Conservation (phyloP, 129 eudicot species). For the Chrysanthemum lavandulifolium region DNA sequence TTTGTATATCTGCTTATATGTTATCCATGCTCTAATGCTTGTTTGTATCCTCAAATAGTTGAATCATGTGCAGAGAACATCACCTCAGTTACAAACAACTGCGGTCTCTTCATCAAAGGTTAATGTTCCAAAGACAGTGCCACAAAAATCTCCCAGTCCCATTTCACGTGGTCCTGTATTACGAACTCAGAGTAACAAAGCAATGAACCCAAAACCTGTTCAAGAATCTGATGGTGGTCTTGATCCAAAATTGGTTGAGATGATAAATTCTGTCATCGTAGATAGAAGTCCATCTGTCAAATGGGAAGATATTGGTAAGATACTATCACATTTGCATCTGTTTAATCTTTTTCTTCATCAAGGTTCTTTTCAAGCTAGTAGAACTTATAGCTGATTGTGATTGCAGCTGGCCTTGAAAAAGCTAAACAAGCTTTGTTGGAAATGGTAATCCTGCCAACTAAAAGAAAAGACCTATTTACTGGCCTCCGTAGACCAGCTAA, state of each 20-base stretch:
- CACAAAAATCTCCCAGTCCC: conserved; percentile 43
- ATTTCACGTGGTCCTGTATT: conserved; percentile 33
- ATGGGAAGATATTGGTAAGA: conserved; percentile 99
- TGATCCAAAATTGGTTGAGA: conserved; percentile 81
- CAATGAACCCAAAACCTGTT: conserved; percentile 42
- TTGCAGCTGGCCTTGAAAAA: conserved; percentile 95
- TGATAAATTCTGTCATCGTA: conserved; percentile 89
- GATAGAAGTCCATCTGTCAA: conserved; percentile 95
- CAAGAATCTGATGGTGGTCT: conserved; percentile 51
- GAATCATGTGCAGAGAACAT: conserved; percentile 24
- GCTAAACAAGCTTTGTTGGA: conserved; percentile 95
- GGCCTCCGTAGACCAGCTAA: conserved; percentile 96
- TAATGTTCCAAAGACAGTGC: conserved; percentile 31
- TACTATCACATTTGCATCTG: conserved; percentile 14
- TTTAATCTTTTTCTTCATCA: neutral
- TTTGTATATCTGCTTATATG: conserved; percentile 23
- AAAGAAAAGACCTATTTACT: conserved; percentile 90
- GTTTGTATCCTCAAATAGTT: conserved; percentile 1
- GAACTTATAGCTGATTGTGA: conserved; percentile 7
- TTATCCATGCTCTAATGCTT: neutral
- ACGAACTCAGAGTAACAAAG: conserved; percentile 43
- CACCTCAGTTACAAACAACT: conserved; percentile 44
- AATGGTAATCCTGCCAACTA: conserved; percentile 96
- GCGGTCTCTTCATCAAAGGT: conserved; percentile 29
- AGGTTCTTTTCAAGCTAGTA: neutral